phyloP scores from a whole-genome alignment of 768 basidiomycete species.

The Lactarius evosmus region DNA sequence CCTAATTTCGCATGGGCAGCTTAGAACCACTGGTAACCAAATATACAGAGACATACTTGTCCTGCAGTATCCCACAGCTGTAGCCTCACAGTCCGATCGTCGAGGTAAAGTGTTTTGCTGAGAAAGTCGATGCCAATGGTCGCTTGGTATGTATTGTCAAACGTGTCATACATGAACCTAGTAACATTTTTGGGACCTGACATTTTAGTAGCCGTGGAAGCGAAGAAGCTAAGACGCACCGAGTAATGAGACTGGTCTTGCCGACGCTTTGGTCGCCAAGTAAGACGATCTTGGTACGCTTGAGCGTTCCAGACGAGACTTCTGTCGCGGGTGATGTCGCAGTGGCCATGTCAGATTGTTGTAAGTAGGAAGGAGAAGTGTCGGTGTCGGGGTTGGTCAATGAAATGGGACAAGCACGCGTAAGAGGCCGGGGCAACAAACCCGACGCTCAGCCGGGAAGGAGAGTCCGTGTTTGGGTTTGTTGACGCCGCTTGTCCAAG shows the following conservation, averaged over 20 bases:
- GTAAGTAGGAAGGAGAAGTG: background rate
- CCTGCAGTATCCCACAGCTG: slow-evolving; percentile 99
- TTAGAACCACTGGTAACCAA: slow-evolving; percentile 1
- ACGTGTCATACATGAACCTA: slow-evolving; percentile 99
- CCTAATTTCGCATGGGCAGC: slow-evolving; percentile 45
- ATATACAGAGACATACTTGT: slow-evolving; percentile 51
- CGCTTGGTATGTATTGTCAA: slow-evolving; percentile 98
- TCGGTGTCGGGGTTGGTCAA: background rate
- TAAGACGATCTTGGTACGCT: slow-evolving; percentile 94
- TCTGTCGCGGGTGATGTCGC: slow-evolving; percentile 70
- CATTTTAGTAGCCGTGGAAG: slow-evolving; percentile 16
- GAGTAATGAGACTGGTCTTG: slow-evolving; percentile 97
- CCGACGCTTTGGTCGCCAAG: slow-evolving; percentile 98
- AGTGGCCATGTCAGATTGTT: slow-evolving; percentile 41
- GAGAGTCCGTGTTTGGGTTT: slow-evolving; percentile 2
- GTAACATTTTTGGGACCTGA: slow-evolving; percentile 1
- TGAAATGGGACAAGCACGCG: background rate
- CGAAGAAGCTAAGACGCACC: slow-evolving; percentile 46
- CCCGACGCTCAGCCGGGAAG: background rate
- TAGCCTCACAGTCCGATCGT: slow-evolving; percentile 94
- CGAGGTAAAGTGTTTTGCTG: slow-evolving; percentile 99
- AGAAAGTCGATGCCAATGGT: slow-evolving; percentile 99
- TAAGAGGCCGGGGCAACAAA: background rate
- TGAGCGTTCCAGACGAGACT: slow-evolving; percentile 85
- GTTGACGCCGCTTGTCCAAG: background rate